These are phyloP conservation scores for Limnanthes douglasii DNA, from an alignment of 345 rosid species.

Conservation along the genomic window DNA sequence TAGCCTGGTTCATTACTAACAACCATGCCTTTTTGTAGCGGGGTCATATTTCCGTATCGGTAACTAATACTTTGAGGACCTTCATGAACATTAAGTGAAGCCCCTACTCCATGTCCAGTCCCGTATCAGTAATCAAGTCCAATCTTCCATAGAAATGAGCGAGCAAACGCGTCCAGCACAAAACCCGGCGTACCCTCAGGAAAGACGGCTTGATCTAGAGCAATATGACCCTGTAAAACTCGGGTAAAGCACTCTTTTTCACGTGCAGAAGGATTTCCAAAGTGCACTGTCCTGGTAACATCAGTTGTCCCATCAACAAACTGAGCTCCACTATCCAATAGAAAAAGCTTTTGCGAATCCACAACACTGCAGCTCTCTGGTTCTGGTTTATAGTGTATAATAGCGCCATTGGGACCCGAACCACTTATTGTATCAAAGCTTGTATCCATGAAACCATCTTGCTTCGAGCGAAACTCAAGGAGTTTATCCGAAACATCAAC, in stretches of 20 bases:
- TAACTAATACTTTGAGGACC: slow-evolving; percentile 97
- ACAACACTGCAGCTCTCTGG: slow-evolving; percentile 68
- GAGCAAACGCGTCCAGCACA: slow-evolving; percentile 87
- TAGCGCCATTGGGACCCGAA: slow-evolving; percentile 96
- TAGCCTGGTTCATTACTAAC: slow-evolving; percentile 98
- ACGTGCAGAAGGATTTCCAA: slow-evolving; percentile 60
- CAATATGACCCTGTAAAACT: slow-evolving; percentile 95
- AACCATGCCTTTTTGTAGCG: slow-evolving; percentile 81
- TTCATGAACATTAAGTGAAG: slow-evolving; percentile 92
- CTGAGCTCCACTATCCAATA: slow-evolving; percentile 95
- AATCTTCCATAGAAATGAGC: slow-evolving; percentile 82
- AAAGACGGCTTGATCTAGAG: slow-evolving; percentile 86
- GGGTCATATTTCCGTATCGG: slow-evolving; percentile 70
- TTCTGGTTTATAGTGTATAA: slow-evolving; percentile 89
- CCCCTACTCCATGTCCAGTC: slow-evolving; percentile 97
- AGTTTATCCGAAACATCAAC: slow-evolving; percentile 82
- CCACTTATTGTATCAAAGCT: slow-evolving; percentile 97
- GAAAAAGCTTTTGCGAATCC: slow-evolving; percentile 55
- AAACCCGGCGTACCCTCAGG: slow-evolving; percentile 93
- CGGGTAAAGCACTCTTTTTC: slow-evolving; percentile 91
- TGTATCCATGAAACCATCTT: slow-evolving; percentile 76
- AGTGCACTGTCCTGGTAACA: slow-evolving; percentile 90
- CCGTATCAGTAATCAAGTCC: slow-evolving; percentile 98
- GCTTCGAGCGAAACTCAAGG: slow-evolving; percentile 72
- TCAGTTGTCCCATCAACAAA: slow-evolving; percentile 95